Conservation (phyloP, 1,284 basidiomycete genomes). For the Heterobasidion parviporum region DNA sequence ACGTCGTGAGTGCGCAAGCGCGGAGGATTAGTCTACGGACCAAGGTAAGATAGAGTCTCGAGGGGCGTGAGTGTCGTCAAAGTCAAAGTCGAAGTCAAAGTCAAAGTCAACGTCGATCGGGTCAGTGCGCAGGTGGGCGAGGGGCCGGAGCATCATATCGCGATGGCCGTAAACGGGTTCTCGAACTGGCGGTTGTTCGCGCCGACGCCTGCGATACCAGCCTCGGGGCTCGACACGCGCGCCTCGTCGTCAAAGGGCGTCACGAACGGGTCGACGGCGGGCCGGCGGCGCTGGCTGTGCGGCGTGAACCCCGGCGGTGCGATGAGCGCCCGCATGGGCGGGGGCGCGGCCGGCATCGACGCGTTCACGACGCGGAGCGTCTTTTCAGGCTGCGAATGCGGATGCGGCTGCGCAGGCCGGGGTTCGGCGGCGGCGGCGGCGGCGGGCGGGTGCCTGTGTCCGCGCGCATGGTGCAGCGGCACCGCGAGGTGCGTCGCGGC, state of each 20-base stretch:
- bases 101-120: too few species aligned
- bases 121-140: background rate
- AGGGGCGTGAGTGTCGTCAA: too few species aligned
- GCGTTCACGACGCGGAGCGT: background rate
- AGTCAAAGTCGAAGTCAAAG: too few species aligned
- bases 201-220: background rate
- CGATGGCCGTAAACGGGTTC: background rate
- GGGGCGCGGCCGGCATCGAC: constrained; percentile 5
- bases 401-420: constrained; percentile 5
- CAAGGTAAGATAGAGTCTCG: background rate
- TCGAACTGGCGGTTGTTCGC: background rate
- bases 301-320: constrained; percentile 16
- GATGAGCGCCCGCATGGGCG: constrained; percentile 18
- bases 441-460: constrained; percentile 3
- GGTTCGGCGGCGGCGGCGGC: constrained; percentile 1
- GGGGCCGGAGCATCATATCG: background rate
- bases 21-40: background rate
- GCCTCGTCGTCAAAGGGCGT: constrained; percentile 72
- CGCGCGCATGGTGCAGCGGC: constrained; percentile 50
- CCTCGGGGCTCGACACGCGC: constrained; percentile 4
- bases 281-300: background rate
- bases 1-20: background rate
- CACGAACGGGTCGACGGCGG: constrained; percentile 48
- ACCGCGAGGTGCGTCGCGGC: constrained; percentile 28
- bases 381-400: background rate